Evolutionary conservation across 78 protist genomes (phyloP).

Genomic region (Tieghemostelium lacteum): DNA sequence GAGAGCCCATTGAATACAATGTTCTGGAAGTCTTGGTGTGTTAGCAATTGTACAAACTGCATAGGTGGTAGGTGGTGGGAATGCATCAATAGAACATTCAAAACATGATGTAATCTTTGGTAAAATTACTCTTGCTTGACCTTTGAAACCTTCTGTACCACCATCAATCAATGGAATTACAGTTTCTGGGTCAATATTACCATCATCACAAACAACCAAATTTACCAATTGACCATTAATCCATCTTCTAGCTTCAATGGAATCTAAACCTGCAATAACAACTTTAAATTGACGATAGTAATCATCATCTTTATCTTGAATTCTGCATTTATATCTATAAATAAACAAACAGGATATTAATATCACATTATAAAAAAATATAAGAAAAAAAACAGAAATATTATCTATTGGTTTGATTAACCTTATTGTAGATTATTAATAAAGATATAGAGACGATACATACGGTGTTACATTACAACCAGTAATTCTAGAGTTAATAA

Average conservation of each 20-base stretch:
- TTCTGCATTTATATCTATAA: conserved; percentile 87
- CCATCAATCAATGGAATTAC: conserved; percentile 97
- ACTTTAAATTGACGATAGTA: conserved; percentile 94
- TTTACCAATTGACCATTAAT: conserved; percentile 90
- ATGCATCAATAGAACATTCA: conserved; percentile 93
- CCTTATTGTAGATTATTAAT: neutral
- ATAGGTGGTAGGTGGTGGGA: conserved; percentile 94
- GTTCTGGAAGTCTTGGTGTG: conserved; percentile 97
- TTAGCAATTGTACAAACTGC: conserved; percentile 98
- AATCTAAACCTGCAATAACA: conserved; percentile 97
- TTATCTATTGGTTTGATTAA: neutral
- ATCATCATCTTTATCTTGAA: conserved; percentile 89
- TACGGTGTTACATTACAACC: conserved; percentile 93
- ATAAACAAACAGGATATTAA: neutral
- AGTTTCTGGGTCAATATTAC: conserved; percentile 53
- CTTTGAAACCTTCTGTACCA: conserved; percentile 99
- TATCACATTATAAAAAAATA: neutral
- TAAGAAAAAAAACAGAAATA: too few relatives aligned
- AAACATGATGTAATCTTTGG: conserved; percentile 94
- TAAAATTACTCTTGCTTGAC: conserved; percentile 96
- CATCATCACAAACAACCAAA: conserved; percentile 82
- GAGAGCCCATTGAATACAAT: conserved; percentile 95
- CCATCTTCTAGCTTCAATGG: conserved; percentile 96
- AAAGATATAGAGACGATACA: neutral
- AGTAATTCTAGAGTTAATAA: conserved; percentile 90